A percentile compares a stretch with the other conserved stretches of the same genome.
Evolutionary conservation across 2,329 filamentous ascomycete species (phyloP).

Genomic region (Xylaria sp.): DNA sequence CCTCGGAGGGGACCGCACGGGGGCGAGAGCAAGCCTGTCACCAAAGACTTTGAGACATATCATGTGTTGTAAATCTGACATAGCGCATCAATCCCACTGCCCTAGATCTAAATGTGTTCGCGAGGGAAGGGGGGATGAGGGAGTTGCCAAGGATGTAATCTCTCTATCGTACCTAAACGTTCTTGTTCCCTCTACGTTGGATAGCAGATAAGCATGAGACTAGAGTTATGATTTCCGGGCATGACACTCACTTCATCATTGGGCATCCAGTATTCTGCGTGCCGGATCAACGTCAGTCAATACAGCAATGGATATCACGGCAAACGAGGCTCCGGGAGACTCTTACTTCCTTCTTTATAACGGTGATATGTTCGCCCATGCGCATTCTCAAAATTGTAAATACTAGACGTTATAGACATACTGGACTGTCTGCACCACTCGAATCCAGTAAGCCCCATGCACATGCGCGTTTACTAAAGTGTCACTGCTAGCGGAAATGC

Average conservation of each 20-base stretch:
- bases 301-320: background rate
- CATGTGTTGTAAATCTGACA: conserved; percentile 44
- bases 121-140: background rate
- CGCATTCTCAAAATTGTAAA: conserved; percentile 36
- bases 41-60: conserved; percentile 48
- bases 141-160: background rate
- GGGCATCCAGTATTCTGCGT: conserved; percentile 34
- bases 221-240: background rate
- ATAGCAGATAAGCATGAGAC: conserved; percentile 5
- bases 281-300: background rate
- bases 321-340: background rate
- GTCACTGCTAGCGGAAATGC: background rate
- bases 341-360: conserved; percentile 38
- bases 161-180: conserved; percentile 27
- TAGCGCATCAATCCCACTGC: background rate
- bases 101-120: background rate
- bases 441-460: background rate
- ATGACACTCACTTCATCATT: conserved; percentile 32
- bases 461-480: background rate
- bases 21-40: conserved; percentile 52
- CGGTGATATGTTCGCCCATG: conserved; percentile 36
- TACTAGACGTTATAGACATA: conserved; percentile 33
- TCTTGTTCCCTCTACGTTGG: conserved; percentile 26
- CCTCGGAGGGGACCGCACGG: conserved; percentile 47
- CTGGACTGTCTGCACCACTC: conserved; percentile 26